phyloP scores from a whole-genome alignment of 1,284 basidiomycete species.

The Microbotryomycetes sp. region DNA sequence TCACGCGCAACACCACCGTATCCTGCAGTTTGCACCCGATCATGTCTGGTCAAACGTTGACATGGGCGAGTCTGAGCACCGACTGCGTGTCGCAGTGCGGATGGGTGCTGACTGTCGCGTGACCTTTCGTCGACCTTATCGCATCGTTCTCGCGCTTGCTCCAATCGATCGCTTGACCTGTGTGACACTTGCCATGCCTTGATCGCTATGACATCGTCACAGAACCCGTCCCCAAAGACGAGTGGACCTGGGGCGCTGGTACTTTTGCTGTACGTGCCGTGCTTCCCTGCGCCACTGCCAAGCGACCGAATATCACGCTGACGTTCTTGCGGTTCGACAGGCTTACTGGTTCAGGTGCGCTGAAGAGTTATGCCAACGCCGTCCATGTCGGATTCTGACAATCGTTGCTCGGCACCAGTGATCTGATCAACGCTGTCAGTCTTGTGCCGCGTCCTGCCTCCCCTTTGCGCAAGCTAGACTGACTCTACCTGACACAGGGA shows the following conservation, averaged over 20 bases:
- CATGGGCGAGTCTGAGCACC: background rate
- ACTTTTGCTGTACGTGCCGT: slow-evolving; percentile 43
- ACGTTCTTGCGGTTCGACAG: no score
- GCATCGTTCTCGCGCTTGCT: no score
- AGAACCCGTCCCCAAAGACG: slow-evolving; percentile 57
- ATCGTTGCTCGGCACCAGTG: background rate
- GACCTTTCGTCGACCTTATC: no score
- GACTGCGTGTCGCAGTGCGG: background rate
- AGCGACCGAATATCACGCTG: no score
- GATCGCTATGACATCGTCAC: no score
- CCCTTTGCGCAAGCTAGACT: background rate
- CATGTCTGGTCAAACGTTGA: background rate
- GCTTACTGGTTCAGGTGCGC: background rate
- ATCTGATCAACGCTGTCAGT: background rate
- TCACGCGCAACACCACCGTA: background rate
- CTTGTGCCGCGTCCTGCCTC: background rate
- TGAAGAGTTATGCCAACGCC: background rate
- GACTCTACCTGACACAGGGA: background rate
- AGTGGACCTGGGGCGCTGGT: slow-evolving; percentile 56
- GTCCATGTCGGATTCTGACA: background rate
- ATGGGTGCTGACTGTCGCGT: no score
- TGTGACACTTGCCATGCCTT: no score
- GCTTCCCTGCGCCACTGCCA: no score
- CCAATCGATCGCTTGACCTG: no score
- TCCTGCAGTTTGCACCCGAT: background rate